Evolutionary conservation across 345 rosid species (phyloP).

Genomic region (Linum usitatissimum): DNA sequence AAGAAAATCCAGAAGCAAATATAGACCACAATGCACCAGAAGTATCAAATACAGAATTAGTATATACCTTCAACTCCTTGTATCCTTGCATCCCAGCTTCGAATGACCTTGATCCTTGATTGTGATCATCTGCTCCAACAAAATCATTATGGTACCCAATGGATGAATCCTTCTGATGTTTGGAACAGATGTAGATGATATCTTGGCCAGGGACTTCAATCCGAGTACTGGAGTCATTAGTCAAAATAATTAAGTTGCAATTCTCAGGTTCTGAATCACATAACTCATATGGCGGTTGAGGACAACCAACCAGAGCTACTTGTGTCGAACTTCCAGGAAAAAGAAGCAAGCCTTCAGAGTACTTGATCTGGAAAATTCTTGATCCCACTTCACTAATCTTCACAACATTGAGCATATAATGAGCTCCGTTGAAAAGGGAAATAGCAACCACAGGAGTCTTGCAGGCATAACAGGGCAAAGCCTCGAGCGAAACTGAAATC

Average conservation of each 20-base stretch:
- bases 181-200: constrained; percentile 28
- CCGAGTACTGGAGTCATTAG: constrained; percentile 47
- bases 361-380: constrained; percentile 38
- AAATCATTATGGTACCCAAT: constrained; percentile 16
- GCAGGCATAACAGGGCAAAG: constrained; percentile 24
- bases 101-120: constrained; percentile 22
- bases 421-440: constrained; percentile 39
- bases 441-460: constrained; percentile 27
- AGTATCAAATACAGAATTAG: not conserved
- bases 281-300: constrained; percentile 16
- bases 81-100: constrained; percentile 13
- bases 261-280: constrained; percentile 20
- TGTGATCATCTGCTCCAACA: constrained; percentile 14
- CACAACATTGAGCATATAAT: constrained; percentile 30
- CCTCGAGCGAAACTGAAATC: constrained; percentile 35
- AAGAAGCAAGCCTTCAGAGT: constrained; percentile 46
- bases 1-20: not conserved
- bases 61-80: constrained; percentile 30
- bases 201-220: constrained; percentile 44
- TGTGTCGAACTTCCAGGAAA: constrained; percentile 45
- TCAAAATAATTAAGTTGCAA: constrained; percentile 40
- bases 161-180: constrained; percentile 24
- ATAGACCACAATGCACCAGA: not conserved
- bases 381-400: constrained; percentile 29
- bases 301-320: constrained; percentile 41